Evolutionary conservation across 179 eudicot genomes (phyloP).

Genomic region (Camellia oleifera): DNA sequence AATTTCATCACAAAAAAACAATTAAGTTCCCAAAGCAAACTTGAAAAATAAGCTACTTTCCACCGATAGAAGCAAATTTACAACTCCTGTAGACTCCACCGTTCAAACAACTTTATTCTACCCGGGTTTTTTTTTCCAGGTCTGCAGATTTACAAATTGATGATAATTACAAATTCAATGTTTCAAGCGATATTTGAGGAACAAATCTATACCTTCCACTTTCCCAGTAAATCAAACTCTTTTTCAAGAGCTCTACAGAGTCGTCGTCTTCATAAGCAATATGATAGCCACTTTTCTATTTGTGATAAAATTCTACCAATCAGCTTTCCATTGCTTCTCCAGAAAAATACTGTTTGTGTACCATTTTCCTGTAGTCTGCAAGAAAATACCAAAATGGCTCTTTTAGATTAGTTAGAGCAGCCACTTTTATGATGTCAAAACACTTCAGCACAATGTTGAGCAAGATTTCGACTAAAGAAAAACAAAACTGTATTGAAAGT

Average conservation of each 20-base stretch:
- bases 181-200: background rate
- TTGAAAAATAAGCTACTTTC: background rate
- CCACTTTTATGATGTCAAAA: background rate
- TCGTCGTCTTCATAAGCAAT: background rate
- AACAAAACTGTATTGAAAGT: background rate
- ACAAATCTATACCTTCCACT: background rate
- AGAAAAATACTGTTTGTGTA: conserved; percentile 26
- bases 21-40: background rate
- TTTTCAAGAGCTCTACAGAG: background rate
- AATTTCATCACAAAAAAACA: too few relatives aligned
- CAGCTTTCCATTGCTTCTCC: conserved; percentile 24
- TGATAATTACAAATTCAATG: conserved; percentile 14
- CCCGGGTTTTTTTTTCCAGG: background rate
- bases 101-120: background rate
- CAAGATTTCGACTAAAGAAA: background rate
- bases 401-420: background rate
- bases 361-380: conserved; percentile 41
- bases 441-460: background rate
- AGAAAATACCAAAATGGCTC: background rate
- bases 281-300: conserved; percentile 6
- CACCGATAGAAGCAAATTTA: background rate
- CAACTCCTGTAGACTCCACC: background rate
- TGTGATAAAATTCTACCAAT: background rate
- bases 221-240: conserved; percentile 9
- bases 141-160: background rate